Conservation (phyloP, 2,329 filamentous ascomycete species). For the Talaromyces sp. region DNA sequence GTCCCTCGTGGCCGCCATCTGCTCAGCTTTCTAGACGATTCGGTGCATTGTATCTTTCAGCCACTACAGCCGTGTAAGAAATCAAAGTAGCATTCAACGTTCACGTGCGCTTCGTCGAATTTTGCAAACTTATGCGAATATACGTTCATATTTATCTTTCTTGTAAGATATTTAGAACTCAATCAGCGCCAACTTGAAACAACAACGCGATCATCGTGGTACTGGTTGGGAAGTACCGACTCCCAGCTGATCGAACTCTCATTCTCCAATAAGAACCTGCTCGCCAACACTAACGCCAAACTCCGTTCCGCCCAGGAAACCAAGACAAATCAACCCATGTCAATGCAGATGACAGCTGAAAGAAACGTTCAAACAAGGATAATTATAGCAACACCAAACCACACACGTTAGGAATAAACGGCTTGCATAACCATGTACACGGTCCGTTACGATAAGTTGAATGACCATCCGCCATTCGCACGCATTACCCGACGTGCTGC, state of each 20-base stretch:
- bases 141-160: background rate
- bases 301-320: background rate
- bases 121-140: background rate
- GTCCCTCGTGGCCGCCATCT: conserved; percentile 16
- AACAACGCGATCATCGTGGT: background rate
- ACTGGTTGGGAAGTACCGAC: background rate
- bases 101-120: background rate
- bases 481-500: conserved; percentile 73
- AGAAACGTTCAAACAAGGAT: background rate
- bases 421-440: background rate
- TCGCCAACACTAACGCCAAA: background rate
- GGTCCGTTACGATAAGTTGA: conserved; percentile 43
- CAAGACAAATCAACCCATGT: background rate
- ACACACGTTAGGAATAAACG: background rate
- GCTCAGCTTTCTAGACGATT: conserved; percentile 3
- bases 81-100: background rate
- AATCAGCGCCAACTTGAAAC: background rate
- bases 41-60: conserved; percentile 2
- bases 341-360: conserved; percentile 8
- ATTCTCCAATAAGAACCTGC: background rate
- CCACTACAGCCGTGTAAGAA: background rate
- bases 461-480: conserved; percentile 80
- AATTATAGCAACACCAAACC: conserved; percentile 1
- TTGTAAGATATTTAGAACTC: background rate
- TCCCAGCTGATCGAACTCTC: background rate